Evolutionary conservation across 306 rosid genomes (phyloP).

Genomic region (Aeschynomene evenia): DNA sequence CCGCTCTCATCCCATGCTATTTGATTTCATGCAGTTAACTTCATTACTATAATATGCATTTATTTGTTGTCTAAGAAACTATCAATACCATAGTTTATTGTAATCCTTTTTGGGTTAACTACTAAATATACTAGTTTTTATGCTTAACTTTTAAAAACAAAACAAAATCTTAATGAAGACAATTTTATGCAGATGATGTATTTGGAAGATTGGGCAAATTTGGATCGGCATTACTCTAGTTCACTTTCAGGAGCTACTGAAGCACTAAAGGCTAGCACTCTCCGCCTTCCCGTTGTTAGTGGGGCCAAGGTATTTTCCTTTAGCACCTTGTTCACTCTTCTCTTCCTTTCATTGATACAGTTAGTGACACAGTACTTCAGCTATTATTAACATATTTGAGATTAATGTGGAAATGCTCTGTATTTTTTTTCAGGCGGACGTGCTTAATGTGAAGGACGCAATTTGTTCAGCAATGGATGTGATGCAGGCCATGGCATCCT

Average conservation of each 20-base stretch:
- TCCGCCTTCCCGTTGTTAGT: constrained; percentile 88
- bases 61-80: neutral
- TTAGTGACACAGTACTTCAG: neutral
- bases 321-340: constrained; percentile 4
- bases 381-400: constrained; percentile 1
- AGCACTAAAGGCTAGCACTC: constrained; percentile 89
- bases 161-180: constrained; percentile 20
- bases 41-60: neutral
- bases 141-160: constrained; percentile 4
- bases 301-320: constrained; percentile 76
- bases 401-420: constrained; percentile 16
- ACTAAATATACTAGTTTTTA: no score
- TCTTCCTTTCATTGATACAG: neutral
- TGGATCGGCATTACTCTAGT: constrained; percentile 72
- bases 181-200: constrained; percentile 54
- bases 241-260: constrained; percentile 84
- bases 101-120: neutral
- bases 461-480: constrained; percentile 90
- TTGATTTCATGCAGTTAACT: constrained; percentile 11
- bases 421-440: constrained; percentile 59
- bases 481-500: constrained; percentile 92
- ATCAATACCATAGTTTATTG: neutral
- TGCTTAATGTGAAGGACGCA: constrained; percentile 76
- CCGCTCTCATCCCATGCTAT: constrained; percentile 7
- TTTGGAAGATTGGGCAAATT: constrained; percentile 79